Evolutionary conservation across 495 filamentous ascomycete genomes (phyloP).

Genomic region (Penicillium malachiteum): DNA sequence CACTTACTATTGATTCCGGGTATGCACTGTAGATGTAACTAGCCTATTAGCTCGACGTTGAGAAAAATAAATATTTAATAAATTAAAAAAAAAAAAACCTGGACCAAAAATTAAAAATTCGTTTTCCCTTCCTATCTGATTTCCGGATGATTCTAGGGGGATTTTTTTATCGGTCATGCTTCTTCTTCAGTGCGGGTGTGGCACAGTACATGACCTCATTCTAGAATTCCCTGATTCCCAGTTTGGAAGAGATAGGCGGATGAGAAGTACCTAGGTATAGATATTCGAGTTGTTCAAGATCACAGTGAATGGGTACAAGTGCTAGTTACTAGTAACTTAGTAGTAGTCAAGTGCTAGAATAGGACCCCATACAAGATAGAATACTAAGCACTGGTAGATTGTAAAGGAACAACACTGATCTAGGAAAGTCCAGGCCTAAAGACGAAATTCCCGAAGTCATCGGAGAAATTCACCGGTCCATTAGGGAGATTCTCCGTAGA

Average conservation of each 20-base stretch:
- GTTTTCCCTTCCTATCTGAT: neutral
- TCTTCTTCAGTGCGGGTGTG: constrained; percentile 8
- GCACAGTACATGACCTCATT: constrained; percentile 8
- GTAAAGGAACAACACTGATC: no score
- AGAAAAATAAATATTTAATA: neutral
- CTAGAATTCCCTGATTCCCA: neutral
- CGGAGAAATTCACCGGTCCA: no score
- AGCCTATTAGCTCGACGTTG: constrained; percentile 4
- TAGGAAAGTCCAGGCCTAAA: neutral
- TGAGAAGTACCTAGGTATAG: no score
- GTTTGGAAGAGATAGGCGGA: neutral
- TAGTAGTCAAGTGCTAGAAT: no score
- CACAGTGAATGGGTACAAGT: no score
- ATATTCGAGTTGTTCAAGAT: no score
- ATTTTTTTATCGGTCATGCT: constrained; percentile 1
- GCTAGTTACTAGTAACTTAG: no score
- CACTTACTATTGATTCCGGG: constrained; percentile 11
- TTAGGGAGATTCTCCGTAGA: no score
- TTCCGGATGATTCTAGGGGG: no score
- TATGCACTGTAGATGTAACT: constrained; percentile 1
- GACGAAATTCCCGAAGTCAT: no score
- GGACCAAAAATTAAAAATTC: neutral
- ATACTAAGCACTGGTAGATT: no score
- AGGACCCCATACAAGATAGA: no score
- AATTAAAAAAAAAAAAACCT: neutral